These are phyloP conservation scores for Cryptosporidium meleagridis DNA, from an alignment of 169 alveolate species.

Conservation along the genomic window DNA sequence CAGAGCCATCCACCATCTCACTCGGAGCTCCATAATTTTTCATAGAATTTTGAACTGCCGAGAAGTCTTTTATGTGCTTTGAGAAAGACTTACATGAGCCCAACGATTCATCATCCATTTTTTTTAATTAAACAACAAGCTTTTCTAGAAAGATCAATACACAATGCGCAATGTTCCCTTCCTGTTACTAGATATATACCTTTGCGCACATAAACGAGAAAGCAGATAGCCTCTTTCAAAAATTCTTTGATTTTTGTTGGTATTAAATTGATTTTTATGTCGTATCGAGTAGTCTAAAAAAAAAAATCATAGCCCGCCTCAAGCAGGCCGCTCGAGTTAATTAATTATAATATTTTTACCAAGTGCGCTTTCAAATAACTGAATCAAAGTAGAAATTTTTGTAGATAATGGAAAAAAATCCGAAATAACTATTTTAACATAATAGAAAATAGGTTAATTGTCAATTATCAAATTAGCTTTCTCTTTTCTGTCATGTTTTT, in stretches of 20 bases:
- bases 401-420: neutral
- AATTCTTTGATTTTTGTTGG: neutral
- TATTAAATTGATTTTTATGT: neutral
- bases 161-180: neutral
- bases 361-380: slow-evolving; percentile 10
- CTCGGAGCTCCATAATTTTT: slow-evolving; percentile 19
- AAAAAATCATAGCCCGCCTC: slow-evolving; percentile 39
- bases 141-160: slow-evolving; percentile 3
- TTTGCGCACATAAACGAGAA: neutral
- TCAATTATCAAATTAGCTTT: neutral
- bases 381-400: neutral
- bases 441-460: neutral
- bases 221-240: neutral
- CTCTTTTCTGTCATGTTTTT: neutral
- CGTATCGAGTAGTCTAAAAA: slow-evolving; percentile 33
- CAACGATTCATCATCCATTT: slow-evolving; percentile 49
- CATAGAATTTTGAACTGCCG: slow-evolving; percentile 1
- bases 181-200: neutral
- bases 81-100: slow-evolving; percentile 63
- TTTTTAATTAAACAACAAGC: neutral
- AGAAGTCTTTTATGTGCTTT: slow-evolving; percentile 11
- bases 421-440: neutral
- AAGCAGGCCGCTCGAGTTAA: neutral
- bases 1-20: slow-evolving; percentile 13
- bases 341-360: neutral